Base-by-base conservation (phyloP, 352 stramenopile species). In the Phytophthora cactorum region DNA sequence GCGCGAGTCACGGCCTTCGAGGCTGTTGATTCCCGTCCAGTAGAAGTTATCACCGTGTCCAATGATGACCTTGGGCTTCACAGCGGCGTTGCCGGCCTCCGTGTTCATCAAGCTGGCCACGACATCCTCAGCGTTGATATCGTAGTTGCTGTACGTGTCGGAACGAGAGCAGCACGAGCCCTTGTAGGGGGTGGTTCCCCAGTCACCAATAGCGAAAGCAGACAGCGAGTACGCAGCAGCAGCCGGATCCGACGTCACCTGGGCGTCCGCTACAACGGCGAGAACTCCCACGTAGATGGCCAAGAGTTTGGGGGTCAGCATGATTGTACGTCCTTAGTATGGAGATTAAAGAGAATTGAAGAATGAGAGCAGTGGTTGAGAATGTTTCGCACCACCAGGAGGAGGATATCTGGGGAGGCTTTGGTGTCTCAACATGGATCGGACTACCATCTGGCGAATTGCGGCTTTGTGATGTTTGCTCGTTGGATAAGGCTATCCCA, bases 141-240 rank as follows among this genome's bases (percentile, higher is more conserved):
- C n/a, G n/a, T n/a, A n/a, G n/a, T n/a, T n/a, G n/a, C 44, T 63
- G 61, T 41, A 74, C 3, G 27, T 29, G 15, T 10, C 17, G 0
- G 49, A 55, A 5, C 66, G 68, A 0, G 49, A 51, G 2, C 66
- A 74, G 29, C 66, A 74, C 17, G 66, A 74, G 5, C 28, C 54
- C 39, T 63, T 62, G 32, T 12, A 50, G 0, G 31, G 12, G 1
- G 66, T 70, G 10, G 60, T 52, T 9, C 61, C 66, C 60, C 60
- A 74, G 61, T 74, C 66, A 25, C 66, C 66, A 54, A 66, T 70
- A 10, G 60, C 61, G 31, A 74, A 74, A 15, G 60, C 55, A 6
- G 53, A 70, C 1, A 74, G 17, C 11, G 60, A 41, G 39, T 74
- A 74, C 17, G 17, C 43, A 68, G 52, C 69, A 43, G 64, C 63